Conservation (phyloP, 345 rosid genomes). For the Psidium guajava region DNA sequence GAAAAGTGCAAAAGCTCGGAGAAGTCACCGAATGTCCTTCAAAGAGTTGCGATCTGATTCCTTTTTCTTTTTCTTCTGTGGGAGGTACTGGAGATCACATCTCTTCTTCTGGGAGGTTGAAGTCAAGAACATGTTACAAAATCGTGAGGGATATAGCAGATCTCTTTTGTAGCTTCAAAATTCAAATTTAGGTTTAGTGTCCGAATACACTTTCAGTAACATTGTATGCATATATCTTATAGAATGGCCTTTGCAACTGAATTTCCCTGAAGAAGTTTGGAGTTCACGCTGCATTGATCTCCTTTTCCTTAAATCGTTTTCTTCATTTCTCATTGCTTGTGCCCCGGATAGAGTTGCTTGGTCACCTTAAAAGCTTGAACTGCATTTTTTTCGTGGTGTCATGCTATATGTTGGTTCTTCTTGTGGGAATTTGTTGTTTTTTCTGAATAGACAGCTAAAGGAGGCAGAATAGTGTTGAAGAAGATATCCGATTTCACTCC, state of each 20-base stretch:
- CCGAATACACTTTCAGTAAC: background rate
- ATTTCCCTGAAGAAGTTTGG: background rate
- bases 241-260: background rate
- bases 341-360: too few species aligned
- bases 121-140: background rate
- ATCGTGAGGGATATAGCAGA: background rate
- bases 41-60: background rate
- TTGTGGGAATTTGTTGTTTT: too few species aligned
- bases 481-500: too few species aligned
- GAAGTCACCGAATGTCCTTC: background rate
- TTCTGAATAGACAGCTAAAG: too few species aligned
- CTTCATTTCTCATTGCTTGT: background rate
- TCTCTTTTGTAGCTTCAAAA: background rate
- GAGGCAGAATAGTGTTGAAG: too few species aligned
- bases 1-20: background rate
- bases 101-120: background rate
- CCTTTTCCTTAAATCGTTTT: background rate
- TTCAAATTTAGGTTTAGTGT: background rate
- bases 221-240: background rate
- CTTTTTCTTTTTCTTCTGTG: background rate
- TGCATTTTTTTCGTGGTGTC: too few species aligned
- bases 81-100: background rate
- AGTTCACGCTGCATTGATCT: background rate
- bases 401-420: too few species aligned
- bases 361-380: too few species aligned